Evolutionary conservation across 805 yeast species (phyloP).

Genomic region (Kazachstania viticola): DNA sequence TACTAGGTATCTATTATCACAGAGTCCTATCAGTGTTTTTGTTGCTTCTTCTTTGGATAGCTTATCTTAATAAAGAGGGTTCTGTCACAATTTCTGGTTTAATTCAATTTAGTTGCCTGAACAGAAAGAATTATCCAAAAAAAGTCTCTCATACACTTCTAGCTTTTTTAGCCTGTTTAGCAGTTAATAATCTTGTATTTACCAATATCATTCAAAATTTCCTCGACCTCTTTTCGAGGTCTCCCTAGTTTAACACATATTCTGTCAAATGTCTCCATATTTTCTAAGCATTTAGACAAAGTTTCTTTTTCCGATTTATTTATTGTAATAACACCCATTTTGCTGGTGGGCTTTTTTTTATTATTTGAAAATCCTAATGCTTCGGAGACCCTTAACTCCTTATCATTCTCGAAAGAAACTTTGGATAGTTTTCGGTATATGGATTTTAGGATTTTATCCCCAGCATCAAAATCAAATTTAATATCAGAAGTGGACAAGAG

Average conservation of each 20-base stretch:
- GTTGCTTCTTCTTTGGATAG: too few species aligned
- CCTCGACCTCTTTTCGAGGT: slow-evolving; percentile 45
- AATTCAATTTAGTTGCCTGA: too few species aligned
- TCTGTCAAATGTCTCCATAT: slow-evolving; percentile 46
- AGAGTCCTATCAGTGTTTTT: too few species aligned
- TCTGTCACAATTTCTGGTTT: too few species aligned
- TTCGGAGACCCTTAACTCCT: background rate
- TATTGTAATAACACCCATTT: background rate
- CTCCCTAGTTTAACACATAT: slow-evolving; percentile 60
- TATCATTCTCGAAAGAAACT: slow-evolving; percentile 17
- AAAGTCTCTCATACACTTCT: too few species aligned
- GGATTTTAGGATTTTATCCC: slow-evolving; percentile 20
- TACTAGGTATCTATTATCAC: too few species aligned
- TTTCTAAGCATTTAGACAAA: slow-evolving; percentile 36
- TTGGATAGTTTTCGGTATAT: slow-evolving; percentile 21
- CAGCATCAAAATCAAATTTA: slow-evolving; percentile 21
- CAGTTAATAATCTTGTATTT: slow-evolving; percentile 38
- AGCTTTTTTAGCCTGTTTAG: too few species aligned
- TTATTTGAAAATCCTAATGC: background rate
- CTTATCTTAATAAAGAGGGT: too few species aligned
- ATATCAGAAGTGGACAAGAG: slow-evolving; percentile 25
- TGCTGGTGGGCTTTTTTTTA: slow-evolving; percentile 2
- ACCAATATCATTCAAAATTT: slow-evolving; percentile 35
- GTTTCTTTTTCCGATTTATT: slow-evolving; percentile 13
- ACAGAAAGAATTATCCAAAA: background rate